Evolutionary conservation across 305 asterid genomes (phyloP).

Genomic region (Fraxinus paxiana): DNA sequence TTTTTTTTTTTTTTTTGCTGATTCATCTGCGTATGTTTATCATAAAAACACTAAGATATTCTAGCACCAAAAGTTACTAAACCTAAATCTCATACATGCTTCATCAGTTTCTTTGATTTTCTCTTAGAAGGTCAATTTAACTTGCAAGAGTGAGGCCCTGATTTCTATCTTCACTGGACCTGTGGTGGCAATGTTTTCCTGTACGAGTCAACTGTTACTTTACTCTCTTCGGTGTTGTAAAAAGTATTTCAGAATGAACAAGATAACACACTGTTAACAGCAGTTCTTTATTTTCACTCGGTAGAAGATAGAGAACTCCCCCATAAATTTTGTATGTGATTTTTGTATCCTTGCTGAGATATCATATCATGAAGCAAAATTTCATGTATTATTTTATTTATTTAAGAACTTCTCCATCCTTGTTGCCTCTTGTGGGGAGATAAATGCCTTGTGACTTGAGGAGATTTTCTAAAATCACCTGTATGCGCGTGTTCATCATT

Average conservation of each 20-base stretch:
- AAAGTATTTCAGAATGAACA: neutral
- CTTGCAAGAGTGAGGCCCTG: neutral
- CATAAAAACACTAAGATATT: neutral
- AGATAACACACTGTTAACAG: neutral
- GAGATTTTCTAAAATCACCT: neutral
- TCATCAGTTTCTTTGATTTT: neutral
- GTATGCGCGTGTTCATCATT: neutral
- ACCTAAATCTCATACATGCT: neutral
- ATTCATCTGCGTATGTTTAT: neutral
- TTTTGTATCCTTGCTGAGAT: neutral
- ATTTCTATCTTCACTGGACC: neutral
- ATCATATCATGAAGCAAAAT: neutral
- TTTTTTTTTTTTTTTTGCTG: neutral
- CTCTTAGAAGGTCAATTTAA: neutral
- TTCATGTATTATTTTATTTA: neutral
- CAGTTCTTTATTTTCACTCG: neutral
- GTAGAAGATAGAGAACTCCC: neutral
- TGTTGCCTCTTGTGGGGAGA: neutral
- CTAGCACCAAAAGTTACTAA: neutral
- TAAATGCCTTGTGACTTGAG: neutral
- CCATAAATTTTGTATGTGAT: neutral
- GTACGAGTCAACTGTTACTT: neutral
- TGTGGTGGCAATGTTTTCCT: neutral
- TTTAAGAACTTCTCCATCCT: neutral
- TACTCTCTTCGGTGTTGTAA: neutral